Conservation (phyloP, 495 filamentous ascomycete species). For the Hypoxylon lenormandii region DNA sequence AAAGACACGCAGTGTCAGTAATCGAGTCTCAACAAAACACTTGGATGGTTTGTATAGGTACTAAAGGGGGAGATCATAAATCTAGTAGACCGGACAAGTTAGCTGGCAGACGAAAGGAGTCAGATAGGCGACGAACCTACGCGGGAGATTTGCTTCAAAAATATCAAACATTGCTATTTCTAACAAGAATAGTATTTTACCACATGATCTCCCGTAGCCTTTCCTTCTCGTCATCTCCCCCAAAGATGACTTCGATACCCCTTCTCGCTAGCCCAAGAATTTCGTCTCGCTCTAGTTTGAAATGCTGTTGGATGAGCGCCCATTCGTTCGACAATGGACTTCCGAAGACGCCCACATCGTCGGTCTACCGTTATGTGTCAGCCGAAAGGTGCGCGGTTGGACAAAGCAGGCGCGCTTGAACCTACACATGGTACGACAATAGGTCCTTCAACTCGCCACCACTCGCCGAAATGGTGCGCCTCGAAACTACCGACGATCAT, state of each 20-base stretch:
- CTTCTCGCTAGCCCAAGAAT: constrained; percentile 68
- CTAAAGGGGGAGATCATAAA: no score
- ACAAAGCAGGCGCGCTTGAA: not conserved
- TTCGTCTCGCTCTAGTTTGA: constrained; percentile 67
- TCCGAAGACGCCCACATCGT: constrained; percentile 87
- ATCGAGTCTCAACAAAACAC: no score
- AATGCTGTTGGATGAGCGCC: constrained; percentile 76
- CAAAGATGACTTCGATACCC: constrained; percentile 73
- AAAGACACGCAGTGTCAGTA: not conserved
- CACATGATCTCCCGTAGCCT: constrained; percentile 67
- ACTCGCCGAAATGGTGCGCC: constrained; percentile 80
- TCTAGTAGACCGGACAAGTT: not conserved
- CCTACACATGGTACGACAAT: constrained; percentile 57
- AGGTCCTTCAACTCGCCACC: constrained; percentile 60
- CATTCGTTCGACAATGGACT: constrained; percentile 86
- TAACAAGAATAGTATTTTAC: constrained; percentile 17
- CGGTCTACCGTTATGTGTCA: constrained; percentile 68
- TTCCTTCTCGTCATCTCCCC: constrained; percentile 69
- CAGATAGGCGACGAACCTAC: not conserved
- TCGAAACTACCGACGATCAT: constrained; percentile 75
- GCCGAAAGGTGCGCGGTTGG: constrained; percentile 4
- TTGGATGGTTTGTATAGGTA: no score
- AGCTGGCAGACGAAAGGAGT: not conserved
- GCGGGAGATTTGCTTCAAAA: not conserved
- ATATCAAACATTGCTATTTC: not conserved